These are phyloP conservation scores for Triticum monococcum DNA, from an alignment of 176 grass and related monocot genomes.

Conservation along the genomic window DNA sequence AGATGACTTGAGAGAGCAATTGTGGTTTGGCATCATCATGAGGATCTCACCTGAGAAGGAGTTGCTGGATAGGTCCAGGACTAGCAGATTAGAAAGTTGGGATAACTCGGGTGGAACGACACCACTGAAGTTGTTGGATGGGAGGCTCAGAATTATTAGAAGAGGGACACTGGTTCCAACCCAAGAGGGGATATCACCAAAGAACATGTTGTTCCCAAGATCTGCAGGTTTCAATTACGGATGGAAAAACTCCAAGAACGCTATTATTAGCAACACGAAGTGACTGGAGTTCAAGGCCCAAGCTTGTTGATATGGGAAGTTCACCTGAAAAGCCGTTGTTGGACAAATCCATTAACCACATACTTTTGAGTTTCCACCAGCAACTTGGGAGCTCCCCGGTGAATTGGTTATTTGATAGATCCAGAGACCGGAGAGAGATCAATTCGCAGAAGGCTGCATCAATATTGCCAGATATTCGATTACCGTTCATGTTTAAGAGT, in stretches of 20 bases:
- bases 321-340: background rate
- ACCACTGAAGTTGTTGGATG: constrained; percentile 44
- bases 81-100: too few relatives aligned
- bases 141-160: constrained; percentile 34
- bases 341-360: background rate
- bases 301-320: background rate
- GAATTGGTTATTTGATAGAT: background rate
- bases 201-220: constrained; percentile 44
- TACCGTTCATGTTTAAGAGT: too few relatives aligned
- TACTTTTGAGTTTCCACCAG: background rate
- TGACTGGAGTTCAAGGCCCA: constrained; percentile 23
- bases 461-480: too few relatives aligned
- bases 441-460: too few relatives aligned
- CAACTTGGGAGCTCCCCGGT: background rate
- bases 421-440: too few relatives aligned
- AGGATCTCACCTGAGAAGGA: too few relatives aligned
- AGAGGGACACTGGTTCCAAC: constrained; percentile 32
- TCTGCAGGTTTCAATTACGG: constrained; percentile 1
- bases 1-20: too few relatives aligned
- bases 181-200: constrained; percentile 44
- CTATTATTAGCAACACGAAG: constrained; percentile 44
- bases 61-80: too few relatives aligned
- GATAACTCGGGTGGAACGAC: constrained; percentile 26
- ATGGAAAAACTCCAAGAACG: constrained; percentile 28
- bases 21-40: too few relatives aligned